Base-by-base conservation (phyloP, 805 yeast genomes). In the Kodamaea nitidulidarum region DNA sequence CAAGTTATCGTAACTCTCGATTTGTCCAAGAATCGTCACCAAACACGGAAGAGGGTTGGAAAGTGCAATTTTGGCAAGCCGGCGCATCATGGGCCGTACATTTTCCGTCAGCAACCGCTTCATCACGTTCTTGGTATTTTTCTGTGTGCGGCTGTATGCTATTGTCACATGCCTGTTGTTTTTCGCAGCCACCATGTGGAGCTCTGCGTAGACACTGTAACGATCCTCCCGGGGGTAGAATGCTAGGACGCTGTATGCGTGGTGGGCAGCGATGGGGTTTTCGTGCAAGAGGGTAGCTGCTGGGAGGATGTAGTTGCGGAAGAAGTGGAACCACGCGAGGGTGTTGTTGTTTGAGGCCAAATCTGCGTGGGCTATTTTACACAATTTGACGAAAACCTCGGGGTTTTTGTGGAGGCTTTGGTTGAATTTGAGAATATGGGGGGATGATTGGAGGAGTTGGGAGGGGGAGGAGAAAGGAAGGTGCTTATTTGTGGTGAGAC, bases 1-100 rank as follows among this genome's bases (percentile, higher is more conserved):
- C 46, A 91, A 74, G 54, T 91, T 91, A 54, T 84, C 95, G 55
- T 91, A 91, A 64, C 93, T 87, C 59, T 91, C 98, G 46, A 91
- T 78, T 54, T 88, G 96, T 33, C 78, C 78, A 8, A 90, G 69
- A 33, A 86, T 72, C 0, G 85, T 81, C 15, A 76, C 63, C 32
- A 90, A 75, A 10, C 88, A 78, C 2, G 95, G 83, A 14, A 88
- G 55, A 2, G 98, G 97, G 55, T 87, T 87, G 1, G 84, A 63
- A 43, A 78, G 80, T 15, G 88, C 75, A 9, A 87, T 69, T 47
- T 81, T 80, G 0, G 95, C 83, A 16, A 91, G 63, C 33, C 77
- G 70, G 44, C 88, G 71, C 76, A 83, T 82, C 75, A 85, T 81
- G 15, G 78, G 75, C 17, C 73, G 68, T 1, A 84, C 81, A 44